phyloP scores from a whole-genome alignment of 2,329 filamentous ascomycete genomes.

The Aspergillus thermomutatus region DNA sequence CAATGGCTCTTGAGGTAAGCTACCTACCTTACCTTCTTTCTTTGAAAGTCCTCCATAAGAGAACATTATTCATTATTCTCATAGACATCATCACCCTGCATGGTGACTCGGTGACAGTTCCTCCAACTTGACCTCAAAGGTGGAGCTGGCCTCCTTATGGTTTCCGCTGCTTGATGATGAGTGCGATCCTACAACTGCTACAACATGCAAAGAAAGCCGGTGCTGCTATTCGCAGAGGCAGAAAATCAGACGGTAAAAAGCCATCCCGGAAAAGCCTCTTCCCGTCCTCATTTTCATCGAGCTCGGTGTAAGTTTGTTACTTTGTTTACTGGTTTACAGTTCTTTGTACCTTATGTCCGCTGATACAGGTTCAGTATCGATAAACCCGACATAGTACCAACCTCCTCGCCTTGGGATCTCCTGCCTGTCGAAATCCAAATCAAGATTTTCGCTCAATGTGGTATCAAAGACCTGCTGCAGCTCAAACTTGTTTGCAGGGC shows the following conservation, averaged over 20 bases:
- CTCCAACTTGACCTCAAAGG: conserved; percentile 8
- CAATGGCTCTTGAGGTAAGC: neutral
- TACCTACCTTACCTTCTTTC: neutral
- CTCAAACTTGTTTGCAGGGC: conserved; percentile 39
- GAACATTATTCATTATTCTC: neutral
- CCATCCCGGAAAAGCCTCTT: conserved; percentile 19
- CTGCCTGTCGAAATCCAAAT: conserved; percentile 43
- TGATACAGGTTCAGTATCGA: conserved; percentile 14
- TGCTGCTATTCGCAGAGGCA: conserved; percentile 27
- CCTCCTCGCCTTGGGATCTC: conserved; percentile 36
- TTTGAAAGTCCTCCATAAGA: neutral
- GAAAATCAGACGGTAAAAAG: conserved; percentile 25
- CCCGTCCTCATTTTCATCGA: conserved; percentile 20
- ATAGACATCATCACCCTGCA: neutral
- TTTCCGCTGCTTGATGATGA: conserved; percentile 30
- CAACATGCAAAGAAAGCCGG: conserved; percentile 32
- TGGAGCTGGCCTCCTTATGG: conserved; percentile 28
- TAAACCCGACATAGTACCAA: conserved; percentile 22
- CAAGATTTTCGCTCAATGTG: conserved; percentile 39
- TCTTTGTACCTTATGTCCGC: neutral
- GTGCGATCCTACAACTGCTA: conserved; percentile 30
- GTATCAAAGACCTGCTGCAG: conserved; percentile 33
- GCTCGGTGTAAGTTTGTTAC: conserved; percentile 21
- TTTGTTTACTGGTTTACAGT: neutral
- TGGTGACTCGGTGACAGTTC: conserved; percentile 7